phyloP scores from a whole-genome alignment of 495 filamentous ascomycete genomes.

The Lasiosphaeria ovina region DNA sequence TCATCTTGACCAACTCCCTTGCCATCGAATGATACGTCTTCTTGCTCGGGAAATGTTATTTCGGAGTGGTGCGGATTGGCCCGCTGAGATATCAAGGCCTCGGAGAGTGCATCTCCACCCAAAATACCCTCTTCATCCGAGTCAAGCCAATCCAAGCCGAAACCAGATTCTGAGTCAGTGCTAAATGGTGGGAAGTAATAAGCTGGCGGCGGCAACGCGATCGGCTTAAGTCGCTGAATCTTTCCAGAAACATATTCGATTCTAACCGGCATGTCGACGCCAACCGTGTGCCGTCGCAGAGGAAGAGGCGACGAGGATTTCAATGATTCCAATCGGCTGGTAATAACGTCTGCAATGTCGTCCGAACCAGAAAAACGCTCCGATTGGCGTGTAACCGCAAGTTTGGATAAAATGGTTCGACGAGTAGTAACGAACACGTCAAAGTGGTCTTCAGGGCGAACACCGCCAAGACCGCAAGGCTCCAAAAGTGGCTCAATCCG shows the following conservation, averaged over 20 bases:
- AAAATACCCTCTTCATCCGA: slow-evolving; percentile 27
- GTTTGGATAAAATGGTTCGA: slow-evolving; percentile 31
- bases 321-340: slow-evolving; percentile 35
- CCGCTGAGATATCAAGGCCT: slow-evolving; percentile 27
- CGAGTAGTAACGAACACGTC: slow-evolving; percentile 53
- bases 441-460: slow-evolving; percentile 68
- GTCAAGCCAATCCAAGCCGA: slow-evolving; percentile 33
- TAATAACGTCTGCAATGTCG: slow-evolving; percentile 35
- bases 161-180: slow-evolving; percentile 25
- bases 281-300: not conserved
- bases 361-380: slow-evolving; percentile 20
- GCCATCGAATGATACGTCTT: slow-evolving; percentile 19
- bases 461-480: slow-evolving; percentile 63
- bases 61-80: slow-evolving; percentile 33
- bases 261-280: slow-evolving; percentile 18
- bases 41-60: slow-evolving; percentile 18
- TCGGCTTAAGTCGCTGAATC: slow-evolving; percentile 36
- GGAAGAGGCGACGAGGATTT: slow-evolving; percentile 36
- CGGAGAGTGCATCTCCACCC: slow-evolving; percentile 6
- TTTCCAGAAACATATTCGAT: slow-evolving; percentile 37
- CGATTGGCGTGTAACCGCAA: slow-evolving; percentile 2
- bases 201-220: slow-evolving; percentile 43
- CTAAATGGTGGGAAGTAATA: slow-evolving; percentile 40
- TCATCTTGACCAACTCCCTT: slow-evolving; percentile 18
- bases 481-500: slow-evolving; percentile 55